Conservation (phyloP, 1,284 basidiomycete species). For the Ustilago lituana region DNA sequence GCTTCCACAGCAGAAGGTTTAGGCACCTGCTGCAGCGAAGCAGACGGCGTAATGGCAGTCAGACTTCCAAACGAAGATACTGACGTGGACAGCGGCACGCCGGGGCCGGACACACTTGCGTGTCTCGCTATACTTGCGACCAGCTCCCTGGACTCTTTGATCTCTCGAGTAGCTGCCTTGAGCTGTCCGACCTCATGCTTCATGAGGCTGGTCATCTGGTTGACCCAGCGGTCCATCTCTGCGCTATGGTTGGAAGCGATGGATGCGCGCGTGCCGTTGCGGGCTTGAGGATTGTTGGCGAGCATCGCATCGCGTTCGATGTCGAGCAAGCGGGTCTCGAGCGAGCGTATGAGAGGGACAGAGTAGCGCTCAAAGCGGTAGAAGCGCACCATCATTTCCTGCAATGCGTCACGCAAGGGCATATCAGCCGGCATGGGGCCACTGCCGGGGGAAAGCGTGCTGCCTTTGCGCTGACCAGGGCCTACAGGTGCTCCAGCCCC, state of each 20-base stretch:
- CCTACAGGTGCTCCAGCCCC: neutral
- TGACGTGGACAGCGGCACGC: conserved; percentile 12
- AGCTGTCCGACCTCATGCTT: conserved; percentile 65
- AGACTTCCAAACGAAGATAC: conserved; percentile 30
- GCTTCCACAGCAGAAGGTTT: neutral
- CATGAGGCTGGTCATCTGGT: conserved; percentile 63
- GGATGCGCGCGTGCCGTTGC: conserved; percentile 5
- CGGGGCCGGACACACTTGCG: neutral
- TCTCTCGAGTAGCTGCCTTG: conserved; percentile 54
- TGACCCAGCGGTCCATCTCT: conserved; percentile 64
- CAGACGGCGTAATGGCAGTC: conserved; percentile 20
- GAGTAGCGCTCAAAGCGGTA: conserved; percentile 66
- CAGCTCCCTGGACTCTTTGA: conserved; percentile 53
- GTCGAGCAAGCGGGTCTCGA: conserved; percentile 62
- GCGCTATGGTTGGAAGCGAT: conserved; percentile 16
- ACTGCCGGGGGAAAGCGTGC: conserved; percentile 43
- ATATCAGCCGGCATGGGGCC: conserved; percentile 55
- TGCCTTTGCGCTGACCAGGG: conserved; percentile 1
- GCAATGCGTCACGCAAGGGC: conserved; percentile 55
- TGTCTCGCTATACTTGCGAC: conserved; percentile 37
- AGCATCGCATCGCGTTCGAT: conserved; percentile 64
- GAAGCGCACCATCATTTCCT: conserved; percentile 66
- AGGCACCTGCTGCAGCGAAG: conserved; percentile 15
- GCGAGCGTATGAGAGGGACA: conserved; percentile 60
- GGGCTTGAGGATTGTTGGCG: conserved; percentile 38